phyloP scores from a whole-genome alignment of 2,329 filamentous ascomycete species.

The Cladosporium sp. region DNA sequence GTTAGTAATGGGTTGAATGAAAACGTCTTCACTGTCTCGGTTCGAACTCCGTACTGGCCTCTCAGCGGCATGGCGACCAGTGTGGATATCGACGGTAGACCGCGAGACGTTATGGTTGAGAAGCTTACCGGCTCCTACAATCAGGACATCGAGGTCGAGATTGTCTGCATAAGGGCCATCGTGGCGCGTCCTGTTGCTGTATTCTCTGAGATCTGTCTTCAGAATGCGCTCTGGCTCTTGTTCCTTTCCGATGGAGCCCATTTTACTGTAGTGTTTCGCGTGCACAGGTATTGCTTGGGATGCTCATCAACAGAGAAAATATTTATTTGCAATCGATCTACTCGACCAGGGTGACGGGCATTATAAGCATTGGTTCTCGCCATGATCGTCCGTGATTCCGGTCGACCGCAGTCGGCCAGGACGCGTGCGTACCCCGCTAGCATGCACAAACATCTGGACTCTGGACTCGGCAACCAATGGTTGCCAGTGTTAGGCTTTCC shows the following conservation, averaged over 20 bases:
- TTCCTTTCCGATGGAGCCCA: slow-evolving; percentile 12
- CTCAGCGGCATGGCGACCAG: neutral
- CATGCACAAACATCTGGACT: slow-evolving; percentile 5
- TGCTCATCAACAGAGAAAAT: neutral
- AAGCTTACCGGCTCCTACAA: slow-evolving; percentile 39
- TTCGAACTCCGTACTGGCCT: neutral
- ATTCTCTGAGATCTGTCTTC: slow-evolving; percentile 30
- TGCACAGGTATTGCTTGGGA: neutral
- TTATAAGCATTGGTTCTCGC: neutral
- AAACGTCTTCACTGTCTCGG: neutral
- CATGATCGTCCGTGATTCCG: slow-evolving; percentile 4
- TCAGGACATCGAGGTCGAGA: slow-evolving; percentile 33
- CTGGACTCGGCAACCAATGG: neutral
- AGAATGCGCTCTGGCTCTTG: slow-evolving; percentile 28
- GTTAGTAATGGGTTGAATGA: neutral
- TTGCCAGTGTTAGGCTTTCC: neutral
- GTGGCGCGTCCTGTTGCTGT: slow-evolving; percentile 24
- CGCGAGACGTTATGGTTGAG: neutral
- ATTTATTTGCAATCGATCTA: neutral
- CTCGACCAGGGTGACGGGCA: neutral
- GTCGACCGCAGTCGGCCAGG: slow-evolving; percentile 15
- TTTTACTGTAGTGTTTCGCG: neutral
- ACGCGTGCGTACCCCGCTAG: slow-evolving; percentile 16
- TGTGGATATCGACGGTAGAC: neutral
- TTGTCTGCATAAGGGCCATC: slow-evolving; percentile 32